Evolutionary conservation across 2,329 filamentous ascomycete genomes (phyloP), one percentile per base, ranked within the genome.

Genomic region (Colletotrichum gloeosporioides): DNA sequence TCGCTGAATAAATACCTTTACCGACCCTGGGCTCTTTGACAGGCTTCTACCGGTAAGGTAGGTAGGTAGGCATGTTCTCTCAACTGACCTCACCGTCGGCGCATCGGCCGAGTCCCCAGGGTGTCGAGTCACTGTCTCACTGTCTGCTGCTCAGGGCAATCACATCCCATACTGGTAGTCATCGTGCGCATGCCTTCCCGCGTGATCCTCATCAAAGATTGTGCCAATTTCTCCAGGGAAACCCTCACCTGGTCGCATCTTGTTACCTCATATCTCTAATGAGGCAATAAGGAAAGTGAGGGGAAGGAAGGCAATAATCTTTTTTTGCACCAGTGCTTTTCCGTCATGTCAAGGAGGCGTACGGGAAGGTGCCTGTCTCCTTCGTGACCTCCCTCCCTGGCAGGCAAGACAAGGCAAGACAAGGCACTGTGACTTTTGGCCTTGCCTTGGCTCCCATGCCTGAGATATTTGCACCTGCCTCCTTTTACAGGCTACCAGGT

Each of bases 81-180:
- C 27, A n/a, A 49, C 16, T 13, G 57, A 67, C 69, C 61, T 72
- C 36, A 36, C 68, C 69, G 62, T 67, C 36, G 31, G 22, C 61
- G 34, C 73, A 71, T 75, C 55, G 69, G 44, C 65, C 67, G 61
- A 59, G 16, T 61, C 55, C 31, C n/a, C 18, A 57, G 53, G 25
- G 59, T 75, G 32, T 72, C 36, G 39, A 62, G 69, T 57, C 55
- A 25, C 34, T 72, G 64, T 76, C 57, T 76, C 57, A 73, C 55
- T 34, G 73, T 63, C 22, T 27, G 55, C 55, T 57, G 57, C 65
- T 73, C 25, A 59, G 27, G 27, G 59, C 36, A 31, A 44, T 64
- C 29, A 68, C 57, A 68, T 39, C 44, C 36, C 59, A 53, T 67
- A 29, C 49, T 22, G 44, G 44, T 49, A 49, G 18, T 49, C 18